A percentile compares a stretch with the other conserved stretches of the same genome.
These are phyloP conservation scores for Hypoxylon sp. DNA, from an alignment of 2,329 filamentous ascomycete species.

Conservation along the genomic window DNA sequence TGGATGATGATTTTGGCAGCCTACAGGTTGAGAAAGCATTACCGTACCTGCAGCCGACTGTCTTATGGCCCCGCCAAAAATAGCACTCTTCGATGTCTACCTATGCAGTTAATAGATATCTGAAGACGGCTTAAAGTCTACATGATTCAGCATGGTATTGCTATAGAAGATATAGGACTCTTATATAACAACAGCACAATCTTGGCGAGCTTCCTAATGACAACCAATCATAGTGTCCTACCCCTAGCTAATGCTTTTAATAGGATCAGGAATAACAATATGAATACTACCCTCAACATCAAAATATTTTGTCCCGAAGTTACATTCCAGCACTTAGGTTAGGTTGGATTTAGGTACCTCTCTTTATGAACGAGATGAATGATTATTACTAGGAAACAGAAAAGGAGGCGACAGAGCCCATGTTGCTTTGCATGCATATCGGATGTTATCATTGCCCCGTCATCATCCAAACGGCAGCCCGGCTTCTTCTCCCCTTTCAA, in stretches of 20 bases:
- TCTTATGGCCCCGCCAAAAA: background rate
- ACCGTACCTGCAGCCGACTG: conserved; percentile 26
- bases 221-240: conserved; percentile 18
- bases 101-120: background rate
- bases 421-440: background rate
- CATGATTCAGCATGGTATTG: conserved; percentile 2
- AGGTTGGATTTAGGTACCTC: too few relatives aligned
- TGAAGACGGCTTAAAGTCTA: background rate
- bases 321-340: conserved; percentile 8
- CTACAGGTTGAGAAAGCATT: too few relatives aligned
- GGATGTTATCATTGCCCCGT: background rate
- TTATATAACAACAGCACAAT: too few relatives aligned
- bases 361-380: too few relatives aligned
- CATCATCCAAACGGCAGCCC: too few relatives aligned
- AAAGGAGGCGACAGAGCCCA: too few relatives aligned
- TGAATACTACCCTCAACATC: background rate
- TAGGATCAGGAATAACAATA: conserved; percentile 13
- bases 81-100: background rate
- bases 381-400: too few relatives aligned
- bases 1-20: too few relatives aligned
- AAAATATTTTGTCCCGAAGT: conserved; percentile 18
- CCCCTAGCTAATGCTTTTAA: conserved; percentile 5
- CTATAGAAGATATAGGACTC: conserved; percentile 3
- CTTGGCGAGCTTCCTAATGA: background rate
- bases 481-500: conserved; percentile 7